Percentiles rank a stretch among this genome's conserved stretches.
These are phyloP conservation scores for Fraxinus sp. DNA, from an alignment of 305 asterid species.

Conservation along the genomic window DNA sequence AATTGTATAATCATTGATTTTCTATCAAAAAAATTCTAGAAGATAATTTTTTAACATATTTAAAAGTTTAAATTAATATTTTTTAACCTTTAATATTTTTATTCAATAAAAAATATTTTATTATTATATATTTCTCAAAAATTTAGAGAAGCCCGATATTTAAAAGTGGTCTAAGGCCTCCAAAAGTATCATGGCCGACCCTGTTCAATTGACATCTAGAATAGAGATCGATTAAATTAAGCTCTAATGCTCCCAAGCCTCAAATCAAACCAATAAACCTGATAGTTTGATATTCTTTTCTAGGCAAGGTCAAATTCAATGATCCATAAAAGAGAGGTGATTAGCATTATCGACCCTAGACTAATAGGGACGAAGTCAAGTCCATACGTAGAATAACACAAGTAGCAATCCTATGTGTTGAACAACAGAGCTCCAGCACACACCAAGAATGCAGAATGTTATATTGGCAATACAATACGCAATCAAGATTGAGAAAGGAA, in stretches of 20 bases:
- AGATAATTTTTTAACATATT: no score
- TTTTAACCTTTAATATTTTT: no score
- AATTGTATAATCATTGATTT: no score
- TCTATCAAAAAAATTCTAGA: no score
- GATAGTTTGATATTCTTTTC: conserved; percentile 12
- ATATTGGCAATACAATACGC: conserved; percentile 81
- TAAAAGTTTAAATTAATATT: no score
- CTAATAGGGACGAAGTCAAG: conserved; percentile 63
- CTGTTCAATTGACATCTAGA: no score
- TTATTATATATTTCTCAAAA: no score
- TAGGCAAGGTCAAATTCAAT: conserved; percentile 91
- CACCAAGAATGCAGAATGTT: conserved; percentile 94
- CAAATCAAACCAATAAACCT: background rate
- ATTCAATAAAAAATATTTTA: no score
- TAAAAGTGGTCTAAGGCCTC: no score
- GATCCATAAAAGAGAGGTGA: conserved; percentile 83
- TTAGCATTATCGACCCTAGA: conserved; percentile 69
- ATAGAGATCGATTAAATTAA: background rate
- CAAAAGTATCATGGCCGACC: no score
- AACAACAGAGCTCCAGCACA: conserved; percentile 56
- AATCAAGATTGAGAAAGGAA: conserved; percentile 76
- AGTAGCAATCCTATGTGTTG: conserved; percentile 85
- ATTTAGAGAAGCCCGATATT: no score
- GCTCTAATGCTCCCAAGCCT: background rate
- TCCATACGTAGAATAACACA: conserved; percentile 88